Evolutionary conservation across 1,284 basidiomycete genomes (phyloP), one percentile per base, ranked within the genome.

Genomic region (Apiotrichum laibachii): DNA sequence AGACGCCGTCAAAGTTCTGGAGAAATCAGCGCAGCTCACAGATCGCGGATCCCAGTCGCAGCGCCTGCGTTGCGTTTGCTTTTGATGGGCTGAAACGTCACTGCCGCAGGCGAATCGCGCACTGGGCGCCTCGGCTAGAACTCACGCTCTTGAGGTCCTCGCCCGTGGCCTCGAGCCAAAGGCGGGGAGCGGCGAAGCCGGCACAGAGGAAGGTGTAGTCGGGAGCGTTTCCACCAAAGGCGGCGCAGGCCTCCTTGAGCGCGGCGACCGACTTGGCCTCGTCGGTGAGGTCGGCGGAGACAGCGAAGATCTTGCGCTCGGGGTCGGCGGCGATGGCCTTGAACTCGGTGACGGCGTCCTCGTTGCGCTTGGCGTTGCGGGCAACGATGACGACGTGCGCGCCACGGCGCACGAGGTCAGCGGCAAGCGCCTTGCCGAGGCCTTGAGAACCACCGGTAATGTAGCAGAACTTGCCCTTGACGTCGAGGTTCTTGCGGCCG

Each of bases 361-460:
- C 77, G 33, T 91, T 80, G 62, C 85, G 86, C 47, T 79, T 76
- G 63, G 85, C 80, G 65, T 86, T 68, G 31, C 90, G 81, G 45
- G 90, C 89, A 37, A 92, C 87, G 61, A 94, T 88, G 2, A 88
- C 88, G 5, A 94, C 86, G 71, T 90, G 81, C 1, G 90, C 89
- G 1, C 91, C 91, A 55, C 82, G 81, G 63, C 81, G 77, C n/a
- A 86, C 84, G 13, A 93, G 82, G 43, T 86, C 80, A 43, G 83
- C 80, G 0, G 90, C 88, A 0, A 92, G 79, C 0, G 85, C 82
- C 15, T 90, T 82, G 10, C 92, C 91, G 2, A 92, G 82, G 1
- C 91, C 91, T 22, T 86, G 82, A 11, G 86, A 89, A 1, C 89
- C 91, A 26, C 91, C 92, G 16, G 90, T 89, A 54, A 92, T 80